Evolutionary conservation across 768 basidiomycete genomes (phyloP).

Genomic region (Suillus alpinus): DNA sequence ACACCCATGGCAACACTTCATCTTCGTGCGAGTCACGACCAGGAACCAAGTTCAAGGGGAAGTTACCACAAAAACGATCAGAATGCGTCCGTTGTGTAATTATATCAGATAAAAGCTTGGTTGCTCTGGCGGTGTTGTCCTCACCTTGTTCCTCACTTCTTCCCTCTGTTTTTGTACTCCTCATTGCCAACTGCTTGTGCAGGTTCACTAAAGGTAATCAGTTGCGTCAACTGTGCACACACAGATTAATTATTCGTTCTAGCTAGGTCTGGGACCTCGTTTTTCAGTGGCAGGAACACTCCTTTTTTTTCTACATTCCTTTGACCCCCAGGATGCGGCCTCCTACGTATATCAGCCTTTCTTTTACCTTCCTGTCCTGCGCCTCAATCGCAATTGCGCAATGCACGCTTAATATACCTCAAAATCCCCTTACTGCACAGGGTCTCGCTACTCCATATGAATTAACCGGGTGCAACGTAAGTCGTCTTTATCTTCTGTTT

Average conservation of each 20-base stretch:
- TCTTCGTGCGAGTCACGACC: background rate
- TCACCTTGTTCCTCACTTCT: background rate
- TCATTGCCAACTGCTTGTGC: background rate
- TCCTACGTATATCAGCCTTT: conserved; percentile 9
- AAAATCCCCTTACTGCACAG: conserved; percentile 20
- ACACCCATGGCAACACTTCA: background rate
- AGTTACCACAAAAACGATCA: background rate
- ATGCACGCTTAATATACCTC: conserved; percentile 20
- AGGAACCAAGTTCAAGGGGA: background rate
- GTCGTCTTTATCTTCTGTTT: background rate
- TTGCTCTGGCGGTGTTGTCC: background rate
- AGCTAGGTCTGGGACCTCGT: conserved; percentile 23
- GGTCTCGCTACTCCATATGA: conserved; percentile 27
- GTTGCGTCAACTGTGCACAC: background rate
- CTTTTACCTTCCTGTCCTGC: conserved; percentile 14
- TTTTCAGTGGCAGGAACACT: conserved; percentile 21
- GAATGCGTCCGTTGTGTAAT: background rate
- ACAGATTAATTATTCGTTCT: background rate
- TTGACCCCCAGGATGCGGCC: conserved; percentile 11
- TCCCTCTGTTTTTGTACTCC: background rate
- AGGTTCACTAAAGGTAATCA: background rate
- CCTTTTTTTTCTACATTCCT: conserved; percentile 2
- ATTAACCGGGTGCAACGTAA: conserved; percentile 27
- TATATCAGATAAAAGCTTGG: background rate
- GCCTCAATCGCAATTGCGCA: conserved; percentile 18